Evolutionary conservation across 352 stramenopile genomes (phyloP).

Genomic region (Phytopythium mirpurense): DNA sequence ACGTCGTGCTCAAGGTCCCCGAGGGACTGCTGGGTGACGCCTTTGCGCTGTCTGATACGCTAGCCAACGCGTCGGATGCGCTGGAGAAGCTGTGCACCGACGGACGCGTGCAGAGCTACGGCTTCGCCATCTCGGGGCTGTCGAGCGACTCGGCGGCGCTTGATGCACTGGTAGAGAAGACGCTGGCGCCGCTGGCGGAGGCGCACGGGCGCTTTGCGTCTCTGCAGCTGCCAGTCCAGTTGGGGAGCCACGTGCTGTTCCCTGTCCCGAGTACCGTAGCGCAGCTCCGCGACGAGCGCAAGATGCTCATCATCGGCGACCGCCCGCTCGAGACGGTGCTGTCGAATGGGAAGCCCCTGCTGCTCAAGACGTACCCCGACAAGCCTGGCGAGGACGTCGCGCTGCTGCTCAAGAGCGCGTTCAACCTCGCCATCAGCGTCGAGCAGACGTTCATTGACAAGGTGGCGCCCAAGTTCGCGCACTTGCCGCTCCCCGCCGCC

Average conservation of each 20-base stretch:
- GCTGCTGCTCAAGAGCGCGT: constrained; percentile 68
- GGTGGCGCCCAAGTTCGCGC: constrained; percentile 35
- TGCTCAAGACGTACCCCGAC: constrained; percentile 34
- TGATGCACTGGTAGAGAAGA: constrained; percentile 38
- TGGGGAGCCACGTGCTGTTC: constrained; percentile 24
- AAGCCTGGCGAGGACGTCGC: constrained; percentile 61
- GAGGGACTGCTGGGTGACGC: constrained; percentile 28
- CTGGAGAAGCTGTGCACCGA: constrained; percentile 36
- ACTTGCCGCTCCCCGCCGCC: constrained; percentile 31
- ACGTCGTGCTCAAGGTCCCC: constrained; percentile 56
- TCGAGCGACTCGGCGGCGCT: constrained; percentile 15
- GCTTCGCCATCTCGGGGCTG: constrained; percentile 32
- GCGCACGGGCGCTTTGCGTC: constrained; percentile 48
- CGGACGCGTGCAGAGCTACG: constrained; percentile 58
- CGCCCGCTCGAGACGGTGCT: constrained; percentile 55
- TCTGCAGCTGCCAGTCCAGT: constrained; percentile 49
- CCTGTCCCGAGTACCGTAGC: constrained; percentile 26
- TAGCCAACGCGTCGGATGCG: constrained; percentile 24
- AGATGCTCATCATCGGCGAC: constrained; percentile 61
- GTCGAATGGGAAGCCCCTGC: constrained; percentile 60
- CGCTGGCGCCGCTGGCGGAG: constrained; percentile 32
- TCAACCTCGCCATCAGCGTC: constrained; percentile 75
- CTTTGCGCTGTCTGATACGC: constrained; percentile 21
- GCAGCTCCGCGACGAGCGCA: constrained; percentile 37
- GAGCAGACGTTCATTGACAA: constrained; percentile 79